Base-by-base conservation (phyloP, 441 rosid species). In the Manihot esculenta region DNA sequence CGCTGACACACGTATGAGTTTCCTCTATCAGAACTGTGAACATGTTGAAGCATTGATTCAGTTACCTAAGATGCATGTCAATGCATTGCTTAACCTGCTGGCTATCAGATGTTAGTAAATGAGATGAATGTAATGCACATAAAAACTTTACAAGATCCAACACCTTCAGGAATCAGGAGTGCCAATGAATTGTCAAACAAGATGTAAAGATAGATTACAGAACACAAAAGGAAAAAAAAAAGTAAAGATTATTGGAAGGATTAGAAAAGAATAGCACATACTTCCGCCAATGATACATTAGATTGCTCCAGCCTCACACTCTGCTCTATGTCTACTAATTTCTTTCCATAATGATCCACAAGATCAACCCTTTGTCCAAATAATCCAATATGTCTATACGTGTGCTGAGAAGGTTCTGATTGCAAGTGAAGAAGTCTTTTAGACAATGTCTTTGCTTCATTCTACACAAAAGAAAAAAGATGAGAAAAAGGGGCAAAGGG, bases 291-390 rank as follows among this genome's bases (percentile, higher is more conserved):
- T 53, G 89, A 80, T 78, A 79, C 85, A 72, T 86, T 91, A 54
- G 97, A 87, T 78, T 77, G 93, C 76, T 82, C 85, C 75, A 90
- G 51, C 67, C 90, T 84, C 79, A 88, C 79, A 78, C 81, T 83
- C 71, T 90, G 89, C 82, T 89, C 96, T 55, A 89, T 7, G 64
- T 85, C 83, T 67, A 84, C 93, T 70, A 89, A 80, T 76, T 84
- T 71, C 77, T 81, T 94, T 75, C 79, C 97, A 72, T 85, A 87
- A 30, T 87, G 97, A 85, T 80, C 89, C 77, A 82, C 75, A 69
- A 84, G 86, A 79, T 86, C 87, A 77, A 73, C 86, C 76, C 79
- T 88, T 56, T 73, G 76, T 62, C 87, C 76, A 53, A 86, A 87
- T 51, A 86, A 55, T 77, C 90, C 82, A 67, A 76, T 74, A 42